Conservation (phyloP, 768 basidiomycete species). For the Leccinum sublutescens region DNA sequence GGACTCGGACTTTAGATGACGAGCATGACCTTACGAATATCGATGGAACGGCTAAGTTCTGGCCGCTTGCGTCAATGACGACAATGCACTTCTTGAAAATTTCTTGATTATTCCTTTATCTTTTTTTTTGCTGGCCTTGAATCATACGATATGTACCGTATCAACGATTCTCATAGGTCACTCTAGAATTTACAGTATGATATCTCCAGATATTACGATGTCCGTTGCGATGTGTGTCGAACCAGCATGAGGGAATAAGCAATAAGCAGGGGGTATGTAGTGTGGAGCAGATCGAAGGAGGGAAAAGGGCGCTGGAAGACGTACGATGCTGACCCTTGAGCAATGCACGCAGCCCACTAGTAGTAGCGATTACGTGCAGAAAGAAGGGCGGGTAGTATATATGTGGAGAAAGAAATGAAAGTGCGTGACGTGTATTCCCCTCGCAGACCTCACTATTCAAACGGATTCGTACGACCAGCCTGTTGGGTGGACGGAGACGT, state of each 20-base stretch:
- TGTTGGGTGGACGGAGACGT: constrained; percentile 23
- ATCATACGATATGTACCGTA: background rate
- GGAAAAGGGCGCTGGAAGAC: background rate
- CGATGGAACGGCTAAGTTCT: background rate
- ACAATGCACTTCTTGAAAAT: background rate
- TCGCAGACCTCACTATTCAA: constrained; percentile 34
- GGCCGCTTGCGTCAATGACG: background rate
- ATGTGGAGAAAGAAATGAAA: constrained; percentile 7
- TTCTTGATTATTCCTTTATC: background rate
- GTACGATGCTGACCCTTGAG: background rate
- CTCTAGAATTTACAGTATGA: constrained; percentile 17
- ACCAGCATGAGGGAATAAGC: constrained; percentile 16
- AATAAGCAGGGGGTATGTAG: constrained; percentile 23
- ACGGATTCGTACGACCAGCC: constrained; percentile 74
- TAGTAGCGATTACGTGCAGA: constrained; percentile 11
- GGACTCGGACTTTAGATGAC: constrained; percentile 3
- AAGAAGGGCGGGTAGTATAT: constrained; percentile 8
- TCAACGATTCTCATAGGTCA: background rate
- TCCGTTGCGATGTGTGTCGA: constrained; percentile 9
- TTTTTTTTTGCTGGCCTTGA: background rate
- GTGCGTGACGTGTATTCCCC: background rate
- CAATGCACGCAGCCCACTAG: background rate
- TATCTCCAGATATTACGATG: constrained; percentile 15
- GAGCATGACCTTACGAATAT: background rate
- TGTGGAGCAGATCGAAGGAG: constrained; percentile 10